Percentiles rank a stretch among this genome's conserved stretches.
These are phyloP conservation scores for Talaromyces sp. DNA, from an alignment of 2,329 filamentous ascomycete species.

Conservation along the genomic window DNA sequence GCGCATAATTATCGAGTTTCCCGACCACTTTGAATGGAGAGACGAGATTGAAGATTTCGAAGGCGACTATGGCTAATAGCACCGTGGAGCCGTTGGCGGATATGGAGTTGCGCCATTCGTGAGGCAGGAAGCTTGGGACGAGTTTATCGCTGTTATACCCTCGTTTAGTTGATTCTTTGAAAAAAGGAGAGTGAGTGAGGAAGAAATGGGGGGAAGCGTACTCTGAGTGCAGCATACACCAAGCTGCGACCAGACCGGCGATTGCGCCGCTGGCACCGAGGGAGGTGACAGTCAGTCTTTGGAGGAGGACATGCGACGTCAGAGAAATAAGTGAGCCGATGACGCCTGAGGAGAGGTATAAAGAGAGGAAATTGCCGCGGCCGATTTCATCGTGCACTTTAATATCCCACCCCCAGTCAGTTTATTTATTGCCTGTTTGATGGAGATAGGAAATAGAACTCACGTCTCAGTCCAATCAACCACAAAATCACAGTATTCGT, in stretches of 20 bases:
- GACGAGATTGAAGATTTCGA: conserved; percentile 33
- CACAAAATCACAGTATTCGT: conserved; percentile 52
- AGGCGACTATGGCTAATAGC: conserved; percentile 31
- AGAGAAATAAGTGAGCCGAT: conserved; percentile 46
- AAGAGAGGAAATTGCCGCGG: conserved; percentile 50
- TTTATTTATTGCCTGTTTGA: not conserved
- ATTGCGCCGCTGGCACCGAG: conserved; percentile 50
- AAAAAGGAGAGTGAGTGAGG: not conserved
- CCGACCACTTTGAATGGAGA: conserved; percentile 25
- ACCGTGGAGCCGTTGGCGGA: conserved; percentile 39
- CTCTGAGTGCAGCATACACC: conserved; percentile 45
- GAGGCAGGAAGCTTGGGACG: conserved; percentile 37
- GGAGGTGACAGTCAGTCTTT: conserved; percentile 42
- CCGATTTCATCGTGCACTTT: conserved; percentile 54
- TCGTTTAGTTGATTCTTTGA: not conserved
- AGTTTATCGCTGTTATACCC: conserved; percentile 26
- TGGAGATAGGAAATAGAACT: conserved; percentile 16
- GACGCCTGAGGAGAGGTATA: conserved; percentile 47
- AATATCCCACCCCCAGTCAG: no score
- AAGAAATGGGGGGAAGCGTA: conserved; percentile 26
- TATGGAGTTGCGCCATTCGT: conserved; percentile 35
- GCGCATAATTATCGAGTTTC: conserved; percentile 38
- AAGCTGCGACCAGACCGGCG: conserved; percentile 46
- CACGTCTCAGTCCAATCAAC: conserved; percentile 50
- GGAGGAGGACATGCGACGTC: conserved; percentile 38